Evolutionary conservation across 192 early-diverging fungal genomes (phyloP), one percentile per base, ranked within the genome.

Genomic region (Dissophora ornata): DNA sequence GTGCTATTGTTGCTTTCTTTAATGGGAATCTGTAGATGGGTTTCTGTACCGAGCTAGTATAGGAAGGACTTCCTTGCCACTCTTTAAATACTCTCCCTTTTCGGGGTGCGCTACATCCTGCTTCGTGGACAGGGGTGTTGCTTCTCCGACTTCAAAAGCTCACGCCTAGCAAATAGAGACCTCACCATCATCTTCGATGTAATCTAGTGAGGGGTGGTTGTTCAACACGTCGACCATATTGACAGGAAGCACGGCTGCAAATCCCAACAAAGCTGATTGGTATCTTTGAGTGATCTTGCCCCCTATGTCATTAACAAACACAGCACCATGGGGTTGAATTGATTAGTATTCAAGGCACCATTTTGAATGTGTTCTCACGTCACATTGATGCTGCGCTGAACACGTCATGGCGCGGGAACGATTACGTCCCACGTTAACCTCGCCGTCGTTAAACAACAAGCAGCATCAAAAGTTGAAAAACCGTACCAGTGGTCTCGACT

Each of bases 241-340:
- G 51, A 90, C 89, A 10, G 89, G 87, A 7, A 89, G 89, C 3
- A 90, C 69, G 6, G 88, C 89, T 13, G 86, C 51, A 64, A 90
- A 90, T 19, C 89, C 89, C 45, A 85, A 53, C 47, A 90, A 53
- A 0, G 80, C 81, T 13, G 81, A 53, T 26, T 59, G 54, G 73
- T 90, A 90, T 15, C 75, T 61, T 25, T 90, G 79, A 1, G 62
- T 74, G 50, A 80, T 57, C 42, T 64, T 53, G 44, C 79, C 79
- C n/a, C 79, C 79, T 28, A 55, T 15, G 10, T 57, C 33, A 25
- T 8, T 19, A 57, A 25, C 4, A 38, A 58, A 46, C 28, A 45
- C 44, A 45, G 10, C 18, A 9, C 36, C 36, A 38, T 38, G 12
- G 36, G n/a, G n/a, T n/a, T n/a, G n/a, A n/a, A n/a, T n/a, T n/a